Evolutionary conservation across 2,329 filamentous ascomycete genomes (phyloP), one percentile per base, ranked within the genome.

Genomic region (Talaromyces sp.): DNA sequence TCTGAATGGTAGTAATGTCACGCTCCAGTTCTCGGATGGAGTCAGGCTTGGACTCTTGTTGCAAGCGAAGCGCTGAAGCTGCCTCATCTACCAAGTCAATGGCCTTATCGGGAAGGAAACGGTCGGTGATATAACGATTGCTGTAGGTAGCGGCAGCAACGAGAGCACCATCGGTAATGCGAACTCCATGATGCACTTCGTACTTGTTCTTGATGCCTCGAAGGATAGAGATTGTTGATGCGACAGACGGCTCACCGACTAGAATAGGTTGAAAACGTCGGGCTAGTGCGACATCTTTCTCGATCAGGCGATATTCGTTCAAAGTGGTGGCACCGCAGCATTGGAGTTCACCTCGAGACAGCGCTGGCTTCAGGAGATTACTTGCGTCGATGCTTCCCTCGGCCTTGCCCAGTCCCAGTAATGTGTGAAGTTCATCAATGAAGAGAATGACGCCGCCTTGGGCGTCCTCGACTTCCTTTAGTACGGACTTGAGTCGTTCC

Each of bases 11-110:
- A 85, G 97, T 95, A 55, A 97, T 96, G 66, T 92, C 90, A 56
- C 95, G 89, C 65, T 97, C 93, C 1, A 97, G 83, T 46, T 88
- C 86, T 76, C 95, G 90, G 30, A 99, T 97, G 8, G 93, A 86
- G 63, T 97, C 94, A 0, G 94, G 94, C 65, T 97, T 97, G 64
- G 91, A 96, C 72, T 99, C 94, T 73, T 97, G 94, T 68, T 97
- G 93, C 29, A 97, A 76, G 40, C 95, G 86, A 9, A 97, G 78
- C 19, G 91, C 91, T 55, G 90, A 95, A 1, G 93, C 92, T 9
- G 94, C 94, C 75, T 97, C 94, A 60, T 97, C 94, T 71, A 99
- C 94, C 14, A 97, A 75, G 70, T 97, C 94, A 58, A 99, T 97
- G 2, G 94, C 94, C 71, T 97, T 97, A 74, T 99, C 94, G 0